Evolutionary conservation across 169 alveolate genomes (phyloP).

Genomic region (Toxoplasma gondii): DNA sequence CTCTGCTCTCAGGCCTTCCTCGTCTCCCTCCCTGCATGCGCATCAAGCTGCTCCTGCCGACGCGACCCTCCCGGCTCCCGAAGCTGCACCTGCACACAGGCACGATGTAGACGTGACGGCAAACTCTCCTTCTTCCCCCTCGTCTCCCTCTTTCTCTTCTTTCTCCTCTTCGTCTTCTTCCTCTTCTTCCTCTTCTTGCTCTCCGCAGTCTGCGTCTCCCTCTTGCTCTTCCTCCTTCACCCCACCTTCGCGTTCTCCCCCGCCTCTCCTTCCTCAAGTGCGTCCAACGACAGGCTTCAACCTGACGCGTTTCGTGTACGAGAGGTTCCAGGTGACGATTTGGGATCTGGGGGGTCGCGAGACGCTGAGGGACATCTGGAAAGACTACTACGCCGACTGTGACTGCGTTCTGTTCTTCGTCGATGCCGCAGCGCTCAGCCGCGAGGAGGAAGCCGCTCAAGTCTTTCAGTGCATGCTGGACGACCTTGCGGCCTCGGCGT

Average conservation of each 20-base stretch:
- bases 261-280: not conserved
- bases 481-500: not conserved
- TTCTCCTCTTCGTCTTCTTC: not conserved
- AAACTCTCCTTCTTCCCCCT: not conserved
- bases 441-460: not conserved
- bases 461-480: not conserved
- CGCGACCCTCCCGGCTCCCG: not conserved
- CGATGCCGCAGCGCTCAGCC: not conserved
- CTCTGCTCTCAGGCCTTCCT: not conserved
- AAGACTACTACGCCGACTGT: not conserved
- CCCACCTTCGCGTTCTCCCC: not conserved
- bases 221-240: not conserved
- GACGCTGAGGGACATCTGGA: not conserved
- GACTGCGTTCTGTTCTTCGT: constrained; percentile 11
- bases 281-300: not conserved
- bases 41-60: not conserved
- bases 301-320: not conserved
- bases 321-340: not conserved
- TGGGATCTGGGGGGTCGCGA: not conserved
- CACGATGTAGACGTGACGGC: not conserved
- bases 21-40: not conserved
- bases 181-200: too few species aligned
- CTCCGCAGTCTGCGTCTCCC: not conserved
- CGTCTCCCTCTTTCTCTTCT: not conserved
- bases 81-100: not conserved